Conservation (phyloP, 192 early-diverging fungal genomes). For the Coemansia sp. region DNA sequence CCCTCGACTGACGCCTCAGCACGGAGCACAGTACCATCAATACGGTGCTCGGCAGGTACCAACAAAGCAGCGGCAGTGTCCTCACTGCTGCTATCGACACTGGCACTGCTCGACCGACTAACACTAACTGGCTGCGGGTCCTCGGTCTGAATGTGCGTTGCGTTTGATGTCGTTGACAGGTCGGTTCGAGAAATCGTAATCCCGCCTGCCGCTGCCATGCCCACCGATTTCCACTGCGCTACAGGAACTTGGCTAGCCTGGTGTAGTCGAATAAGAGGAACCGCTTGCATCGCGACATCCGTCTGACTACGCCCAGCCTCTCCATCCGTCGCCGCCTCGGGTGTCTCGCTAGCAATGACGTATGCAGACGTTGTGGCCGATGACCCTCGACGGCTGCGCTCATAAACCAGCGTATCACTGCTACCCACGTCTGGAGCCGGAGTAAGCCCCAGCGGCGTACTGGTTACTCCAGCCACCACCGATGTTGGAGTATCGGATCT, state of each 20-base stretch:
- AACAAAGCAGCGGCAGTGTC: background rate
- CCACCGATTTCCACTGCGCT: slow-evolving; percentile 22
- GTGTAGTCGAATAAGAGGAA: slow-evolving; percentile 23
- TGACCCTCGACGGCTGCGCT: slow-evolving; percentile 6
- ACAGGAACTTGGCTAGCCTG: slow-evolving; percentile 12
- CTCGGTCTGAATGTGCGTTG: background rate
- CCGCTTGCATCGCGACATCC: slow-evolving; percentile 5
- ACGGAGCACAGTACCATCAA: slow-evolving; percentile 23
- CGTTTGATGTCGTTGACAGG: background rate
- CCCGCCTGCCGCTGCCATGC: slow-evolving; percentile 18
- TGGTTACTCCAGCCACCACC: background rate
- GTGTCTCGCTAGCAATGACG: slow-evolving; percentile 4
- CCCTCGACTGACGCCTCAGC: slow-evolving; percentile 37
- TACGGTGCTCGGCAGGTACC: background rate
- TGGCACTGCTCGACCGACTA: slow-evolving; percentile 6
- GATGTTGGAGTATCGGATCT: slow-evolving; percentile 1
- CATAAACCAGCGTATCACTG: slow-evolving; percentile 2
- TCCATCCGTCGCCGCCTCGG: background rate
- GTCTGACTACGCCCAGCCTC: background rate
- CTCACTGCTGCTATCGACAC: slow-evolving; percentile 1
- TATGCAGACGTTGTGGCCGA: slow-evolving; percentile 1
- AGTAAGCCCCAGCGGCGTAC: slow-evolving; percentile 9
- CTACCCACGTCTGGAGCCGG: slow-evolving; percentile 4
- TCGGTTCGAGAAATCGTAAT: slow-evolving; percentile 20
- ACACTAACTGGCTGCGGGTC: background rate